Percentiles rank a stretch among this genome's conserved stretches.
These are phyloP conservation scores for Chaetomiaceae sp. DNA, from an alignment of 2,329 filamentous ascomycete genomes.

Conservation along the genomic window DNA sequence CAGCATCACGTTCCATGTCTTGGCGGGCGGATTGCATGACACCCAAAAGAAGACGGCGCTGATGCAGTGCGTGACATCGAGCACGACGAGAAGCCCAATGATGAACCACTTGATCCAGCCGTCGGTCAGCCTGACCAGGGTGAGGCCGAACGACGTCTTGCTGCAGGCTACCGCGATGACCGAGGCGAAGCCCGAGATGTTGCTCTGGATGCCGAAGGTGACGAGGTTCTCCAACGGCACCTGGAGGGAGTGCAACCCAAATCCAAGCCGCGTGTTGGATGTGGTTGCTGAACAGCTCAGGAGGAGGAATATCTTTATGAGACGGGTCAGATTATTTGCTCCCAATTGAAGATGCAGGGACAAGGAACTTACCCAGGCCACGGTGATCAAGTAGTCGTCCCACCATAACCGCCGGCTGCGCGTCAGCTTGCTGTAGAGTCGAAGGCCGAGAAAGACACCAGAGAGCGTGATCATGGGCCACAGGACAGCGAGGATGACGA, in stretches of 20 bases:
- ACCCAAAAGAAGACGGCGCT: constrained; percentile 30
- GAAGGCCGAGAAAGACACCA: constrained; percentile 17
- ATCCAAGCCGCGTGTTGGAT: constrained; percentile 22
- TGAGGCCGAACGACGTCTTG: constrained; percentile 38
- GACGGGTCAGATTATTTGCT: not conserved
- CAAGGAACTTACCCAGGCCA: constrained; percentile 26
- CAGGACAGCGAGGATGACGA: constrained; percentile 8
- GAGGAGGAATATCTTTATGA: constrained; percentile 17
- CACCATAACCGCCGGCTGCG: constrained; percentile 29
- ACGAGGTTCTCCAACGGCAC: constrained; percentile 18
- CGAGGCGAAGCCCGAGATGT: constrained; percentile 27
- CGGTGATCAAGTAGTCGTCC: constrained; percentile 31
- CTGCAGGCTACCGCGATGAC: constrained; percentile 32
- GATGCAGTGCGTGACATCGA: constrained; percentile 31
- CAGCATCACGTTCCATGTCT: constrained; percentile 25
- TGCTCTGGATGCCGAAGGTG: constrained; percentile 17
- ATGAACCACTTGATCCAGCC: constrained; percentile 28
- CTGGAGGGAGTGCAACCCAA: constrained; percentile 16
- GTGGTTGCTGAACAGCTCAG: constrained; percentile 15
- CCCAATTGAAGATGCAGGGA: no score
- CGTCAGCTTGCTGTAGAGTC: constrained; percentile 27
- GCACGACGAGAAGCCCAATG: constrained; percentile 32
- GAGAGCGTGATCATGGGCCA: constrained; percentile 16
- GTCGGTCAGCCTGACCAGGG: constrained; percentile 32
- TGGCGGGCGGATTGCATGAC: constrained; percentile 29